Evolutionary conservation across 306 rosid species (phyloP).

Genomic region (Malus asiatica): DNA sequence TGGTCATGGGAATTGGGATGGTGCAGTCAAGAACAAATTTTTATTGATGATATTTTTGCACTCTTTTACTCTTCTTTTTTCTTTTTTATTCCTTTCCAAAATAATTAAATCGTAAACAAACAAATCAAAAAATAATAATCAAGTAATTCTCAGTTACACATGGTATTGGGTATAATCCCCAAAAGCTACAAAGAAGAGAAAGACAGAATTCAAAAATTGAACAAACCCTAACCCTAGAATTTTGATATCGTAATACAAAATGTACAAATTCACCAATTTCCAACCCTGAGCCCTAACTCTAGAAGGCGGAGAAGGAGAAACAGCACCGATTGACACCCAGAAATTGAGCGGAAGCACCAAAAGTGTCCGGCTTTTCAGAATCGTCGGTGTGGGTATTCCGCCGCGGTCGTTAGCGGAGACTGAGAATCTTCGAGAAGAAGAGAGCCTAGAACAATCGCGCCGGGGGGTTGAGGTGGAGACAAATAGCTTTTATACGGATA

Average conservation of each 20-base stretch:
- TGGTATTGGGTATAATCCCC: conserved; percentile 24
- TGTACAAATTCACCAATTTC: conserved; percentile 30
- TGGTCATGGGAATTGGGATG: background rate
- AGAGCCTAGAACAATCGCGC: background rate
- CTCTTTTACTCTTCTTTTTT: background rate
- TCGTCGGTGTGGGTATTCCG: background rate
- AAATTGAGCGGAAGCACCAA: background rate
- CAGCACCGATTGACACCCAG: background rate
- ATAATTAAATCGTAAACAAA: conserved; percentile 20
- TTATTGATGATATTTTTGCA: conserved; percentile 17
- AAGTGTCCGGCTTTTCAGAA: background rate
- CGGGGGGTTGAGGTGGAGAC: background rate
- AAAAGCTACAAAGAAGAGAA: conserved; percentile 28
- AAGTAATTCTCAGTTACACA: conserved; percentile 50
- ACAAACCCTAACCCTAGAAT: conserved; percentile 28
- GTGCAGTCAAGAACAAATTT: conserved; percentile 12
- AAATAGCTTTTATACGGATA: background rate
- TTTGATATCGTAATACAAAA: conserved; percentile 14
- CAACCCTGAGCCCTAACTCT: conserved; percentile 32
- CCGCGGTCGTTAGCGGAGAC: background rate
- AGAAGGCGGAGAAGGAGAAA: background rate
- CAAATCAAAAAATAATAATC: conserved; percentile 27
- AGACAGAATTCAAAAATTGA: conserved; percentile 10
- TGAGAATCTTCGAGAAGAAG: background rate
- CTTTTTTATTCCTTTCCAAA: background rate